Conservation (phyloP, 768 basidiomycete species). For the Nidularia pulvinata region DNA sequence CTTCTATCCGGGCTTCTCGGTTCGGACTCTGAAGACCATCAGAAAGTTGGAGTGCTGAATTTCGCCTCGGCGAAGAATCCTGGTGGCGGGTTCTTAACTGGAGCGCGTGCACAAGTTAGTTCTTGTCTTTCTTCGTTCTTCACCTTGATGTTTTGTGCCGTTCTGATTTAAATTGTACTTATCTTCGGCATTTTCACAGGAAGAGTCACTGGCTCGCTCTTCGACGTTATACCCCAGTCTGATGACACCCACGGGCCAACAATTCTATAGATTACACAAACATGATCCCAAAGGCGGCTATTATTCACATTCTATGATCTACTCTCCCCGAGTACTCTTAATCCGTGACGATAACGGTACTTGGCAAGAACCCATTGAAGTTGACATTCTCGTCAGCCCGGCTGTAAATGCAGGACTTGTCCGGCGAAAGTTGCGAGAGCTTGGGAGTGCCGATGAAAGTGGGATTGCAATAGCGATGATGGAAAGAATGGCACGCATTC, state of each 20-base stretch:
- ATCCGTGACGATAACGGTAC: conserved; percentile 59
- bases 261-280: conserved; percentile 59
- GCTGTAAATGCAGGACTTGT: conserved; percentile 65
- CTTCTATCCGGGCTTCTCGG: conserved; percentile 12
- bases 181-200: conserved; percentile 35
- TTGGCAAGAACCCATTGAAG: conserved; percentile 53
- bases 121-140: no score
- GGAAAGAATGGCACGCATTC: conserved; percentile 68
- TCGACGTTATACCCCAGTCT: conserved; percentile 67
- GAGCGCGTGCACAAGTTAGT: conserved; percentile 54
- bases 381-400: conserved; percentile 63
- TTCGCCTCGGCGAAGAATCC: conserved; percentile 72
- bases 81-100: conserved; percentile 68
- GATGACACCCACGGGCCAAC: conserved; percentile 44
- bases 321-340: conserved; percentile 57
- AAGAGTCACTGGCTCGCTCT: conserved; percentile 74
- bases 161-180: background rate
- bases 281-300: conserved; percentile 48
- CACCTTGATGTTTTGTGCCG: no score
- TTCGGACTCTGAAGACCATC: background rate
- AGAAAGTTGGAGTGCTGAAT: conserved; percentile 62
- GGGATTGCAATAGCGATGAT: conserved; percentile 45
- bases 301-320: conserved; percentile 75
- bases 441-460: conserved; percentile 12
- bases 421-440: conserved; percentile 13